Base-by-base conservation (phyloP, 2,329 filamentous ascomycete genomes). In the Fusarium pseudograminearum region DNA sequence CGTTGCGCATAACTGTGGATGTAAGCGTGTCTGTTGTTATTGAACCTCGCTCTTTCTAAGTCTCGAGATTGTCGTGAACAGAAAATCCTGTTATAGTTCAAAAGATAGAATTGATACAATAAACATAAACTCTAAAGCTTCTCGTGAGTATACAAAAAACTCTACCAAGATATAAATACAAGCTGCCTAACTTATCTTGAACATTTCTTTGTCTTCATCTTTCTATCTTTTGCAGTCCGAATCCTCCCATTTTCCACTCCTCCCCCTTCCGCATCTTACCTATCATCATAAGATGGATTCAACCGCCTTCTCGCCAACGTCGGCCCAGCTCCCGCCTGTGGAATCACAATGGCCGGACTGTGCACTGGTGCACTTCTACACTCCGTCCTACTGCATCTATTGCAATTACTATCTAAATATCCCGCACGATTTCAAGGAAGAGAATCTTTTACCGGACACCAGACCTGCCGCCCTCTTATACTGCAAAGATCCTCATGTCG, bases 351-450 rank as follows among this genome's bases (percentile, higher is more conserved):
- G 36, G 36, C 5, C 5, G 5, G 11, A 20, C 38, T 22, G 20
- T 11, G 7, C 7, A 42, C 24, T 24, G 40, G 4, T 2, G 7
- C 40, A 42, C 40, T 41, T 41, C 38, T 4, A 22, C 30, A 11
- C 7, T 22, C 8, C 20, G 11, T 7, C 4, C 14, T 5, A 12
- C 4, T 38, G 22, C 41, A 24, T 24, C 22, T 44, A 26, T 44
- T 44, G 41, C 4, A 4, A 18, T 4, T 4, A 8, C 0, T 0
- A 5, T 8, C 5, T 18, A 42, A 6, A 15, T 4, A 1, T 7
- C 4, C 8, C 10, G 18, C 12, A 10, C 8, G 36, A 11, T 11
- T 11, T 3, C 3, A n/a, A 11, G 12, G 18, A 20, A 5, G 9
- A 8, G 10, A 5, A n/a, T 5, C 5, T 8, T 20, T 3, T 16